Evolutionary conservation across 352 stramenopile species (phyloP).

Genomic region (Salisapilia sapeloensis): DNA sequence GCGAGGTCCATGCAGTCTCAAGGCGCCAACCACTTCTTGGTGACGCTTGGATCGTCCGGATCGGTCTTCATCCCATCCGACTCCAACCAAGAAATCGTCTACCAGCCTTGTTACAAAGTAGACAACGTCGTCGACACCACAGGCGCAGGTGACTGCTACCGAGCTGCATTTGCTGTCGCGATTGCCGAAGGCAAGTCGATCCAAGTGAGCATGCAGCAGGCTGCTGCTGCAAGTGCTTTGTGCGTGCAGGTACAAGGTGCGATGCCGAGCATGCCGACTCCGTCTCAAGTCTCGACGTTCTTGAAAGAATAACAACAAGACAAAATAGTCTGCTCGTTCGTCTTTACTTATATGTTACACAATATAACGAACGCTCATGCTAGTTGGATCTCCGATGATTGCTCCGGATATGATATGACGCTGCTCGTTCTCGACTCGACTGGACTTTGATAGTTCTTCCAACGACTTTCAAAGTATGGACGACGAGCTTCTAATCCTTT

Average conservation of each 20-base stretch:
- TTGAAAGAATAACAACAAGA: slow-evolving; percentile 6
- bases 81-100: slow-evolving; percentile 9
- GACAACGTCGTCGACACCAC: slow-evolving; percentile 64
- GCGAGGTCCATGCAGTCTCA: slow-evolving; percentile 27
- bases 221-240: slow-evolving; percentile 37
- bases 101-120: slow-evolving; percentile 30
- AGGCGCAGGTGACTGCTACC: slow-evolving; percentile 64
- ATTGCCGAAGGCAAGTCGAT: slow-evolving; percentile 25
- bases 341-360: no score
- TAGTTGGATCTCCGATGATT: no score
- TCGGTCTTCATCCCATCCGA: slow-evolving; percentile 38
- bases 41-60: slow-evolving; percentile 48
- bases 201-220: slow-evolving; percentile 28
- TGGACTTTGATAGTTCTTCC: slow-evolving; percentile 3
- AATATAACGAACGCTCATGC: no score
- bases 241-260: slow-evolving; percentile 48
- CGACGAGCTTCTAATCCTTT: slow-evolving; percentile 16
- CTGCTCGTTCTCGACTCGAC: slow-evolving; percentile 5
- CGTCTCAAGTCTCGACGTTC: slow-evolving; percentile 12
- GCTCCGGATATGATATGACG: no score
- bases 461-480: slow-evolving; percentile 11
- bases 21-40: slow-evolving; percentile 31
- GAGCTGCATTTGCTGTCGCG: slow-evolving; percentile 42
- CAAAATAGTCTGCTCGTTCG: no score
- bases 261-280: slow-evolving; percentile 46